Base-by-base conservation (phyloP, 306 rosid species). In the Potentilla sterilis region DNA sequence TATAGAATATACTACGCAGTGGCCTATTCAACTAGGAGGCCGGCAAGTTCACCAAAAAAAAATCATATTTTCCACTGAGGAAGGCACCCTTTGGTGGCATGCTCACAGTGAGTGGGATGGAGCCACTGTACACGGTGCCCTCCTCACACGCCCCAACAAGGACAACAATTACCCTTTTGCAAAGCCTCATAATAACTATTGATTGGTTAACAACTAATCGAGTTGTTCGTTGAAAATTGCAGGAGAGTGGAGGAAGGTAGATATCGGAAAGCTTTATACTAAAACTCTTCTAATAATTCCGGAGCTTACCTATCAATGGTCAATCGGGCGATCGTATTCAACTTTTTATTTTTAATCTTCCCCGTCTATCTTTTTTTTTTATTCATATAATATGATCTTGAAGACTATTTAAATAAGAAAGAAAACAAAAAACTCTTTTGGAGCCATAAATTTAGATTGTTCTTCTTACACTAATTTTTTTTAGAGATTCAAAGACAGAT, bases 41-140 rank as follows among this genome's bases (percentile, higher is more conserved):
- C 28, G 28, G 28, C 28, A 82, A 3, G 8, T 86, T 81, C 46
- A 82, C 63, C 2, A 86, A 88, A 13, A 79, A 13, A 79, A 73
- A 19, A 19, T 90, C 21, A 38, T 78, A 2, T 77, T 86, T 18
- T 74, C 96, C 96, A 14, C 4, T 0, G 92, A 86, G 66, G 89
- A 79, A 70, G 91, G 94, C 3, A 86, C 96, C 42, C 6, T 90
- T 4, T 90, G 90, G 96, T 90, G 96, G 96, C 90, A 90, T 76
- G 89, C 89, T 70, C 96, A 90, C 21, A 86, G 85, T 22, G 85
- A 75, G 5, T 90, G 96, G 92, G 72, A 74, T 16, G 74, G 92
- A 55, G 92, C 90, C 49, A 90, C 90, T 1, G 92, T 81, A 67
- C 87, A 87, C 35, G 92, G 92, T 0, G 78, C 86, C 58, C 81